Base-by-base conservation (phyloP, 2,329 filamentous ascomycete genomes). In the Boeremia exigua region DNA sequence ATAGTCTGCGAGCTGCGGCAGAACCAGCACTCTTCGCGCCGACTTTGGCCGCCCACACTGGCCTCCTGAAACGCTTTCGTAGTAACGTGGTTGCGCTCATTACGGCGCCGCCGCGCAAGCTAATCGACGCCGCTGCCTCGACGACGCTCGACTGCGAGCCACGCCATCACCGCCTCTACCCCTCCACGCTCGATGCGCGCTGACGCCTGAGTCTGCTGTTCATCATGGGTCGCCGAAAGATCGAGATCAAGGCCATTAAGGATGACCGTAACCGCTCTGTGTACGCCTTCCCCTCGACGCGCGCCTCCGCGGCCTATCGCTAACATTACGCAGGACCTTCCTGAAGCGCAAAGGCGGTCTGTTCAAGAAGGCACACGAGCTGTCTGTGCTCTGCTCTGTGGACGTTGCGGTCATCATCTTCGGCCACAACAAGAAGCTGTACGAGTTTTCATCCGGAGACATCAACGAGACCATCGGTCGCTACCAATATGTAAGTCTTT, bases 221-320 rank as follows among this genome's bases (percentile, higher is more conserved):
- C 63, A 73, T 55, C 59, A 99, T 99, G 95, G 95, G 95, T 77
- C 89, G 95, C 78, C 88, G 95, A 85, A 99, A 99, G 87, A 99
- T 99, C 76, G 95, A 98, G 82, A 98, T 99, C 84, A 97, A 97
- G 81, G 92, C 94, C 68, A 98, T 98, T 84, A 97, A 96, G 80
- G 93, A 97, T 87, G 93, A 97, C 79, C 88, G 93, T 72, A 97
- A 97, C 76, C 92, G 93, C 76, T 96, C 93, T 71, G 93, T 97
- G 93, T 97, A 92, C 79, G 91, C 82, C 55, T 30, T 43, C 37
- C 46, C 29, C 34, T 4, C 48, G 32, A 29, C 47, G 46, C 43
- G 53, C 55, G 55, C 53, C 17, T 17, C 38, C 30, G 67, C 52
- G 56, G 63, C 68, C 54, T 48, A 34, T 53, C 39, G 59, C 70